Evolutionary conservation across 2,329 filamentous ascomycete genomes (phyloP).

Genomic region (Chaetomium strumarium): DNA sequence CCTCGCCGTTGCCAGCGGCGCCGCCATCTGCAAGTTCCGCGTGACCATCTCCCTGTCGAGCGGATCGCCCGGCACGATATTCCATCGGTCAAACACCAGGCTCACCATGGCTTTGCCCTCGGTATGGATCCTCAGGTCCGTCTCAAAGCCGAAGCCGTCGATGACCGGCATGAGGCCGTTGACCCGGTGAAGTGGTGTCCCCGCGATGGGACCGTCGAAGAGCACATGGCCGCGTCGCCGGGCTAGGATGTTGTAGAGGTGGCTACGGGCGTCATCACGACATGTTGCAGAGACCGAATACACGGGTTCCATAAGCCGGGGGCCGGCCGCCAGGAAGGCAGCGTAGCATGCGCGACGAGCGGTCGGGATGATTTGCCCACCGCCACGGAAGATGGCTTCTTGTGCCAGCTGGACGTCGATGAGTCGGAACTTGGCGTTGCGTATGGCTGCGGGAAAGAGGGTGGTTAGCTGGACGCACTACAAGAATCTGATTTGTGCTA

Average conservation of each 20-base stretch:
- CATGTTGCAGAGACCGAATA: constrained; percentile 92
- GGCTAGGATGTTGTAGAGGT: constrained; percentile 86
- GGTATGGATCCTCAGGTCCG: constrained; percentile 91
- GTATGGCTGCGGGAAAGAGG: constrained; percentile 59
- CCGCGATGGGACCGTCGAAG: constrained; percentile 87
- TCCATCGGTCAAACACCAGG: constrained; percentile 94
- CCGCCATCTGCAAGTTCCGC: constrained; percentile 79
- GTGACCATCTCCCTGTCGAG: constrained; percentile 81
- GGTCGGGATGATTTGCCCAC: constrained; percentile 95
- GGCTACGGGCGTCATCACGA: constrained; percentile 79
- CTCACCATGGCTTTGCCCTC: constrained; percentile 87
- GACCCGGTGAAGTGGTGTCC: constrained; percentile 88
- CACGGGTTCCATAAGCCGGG: constrained; percentile 92
- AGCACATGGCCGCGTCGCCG: constrained; percentile 87
- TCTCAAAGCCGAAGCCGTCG: constrained; percentile 97
- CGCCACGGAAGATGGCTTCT: constrained; percentile 90
- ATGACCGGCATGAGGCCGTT: constrained; percentile 91
- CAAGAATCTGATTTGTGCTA: neutral
- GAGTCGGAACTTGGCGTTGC: constrained; percentile 95
- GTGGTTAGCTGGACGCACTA: neutral
- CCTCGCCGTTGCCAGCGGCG: constrained; percentile 80
- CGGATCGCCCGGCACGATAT: constrained; percentile 90
- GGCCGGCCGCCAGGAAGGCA: constrained; percentile 94
- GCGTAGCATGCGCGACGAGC: constrained; percentile 89
- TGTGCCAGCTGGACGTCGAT: constrained; percentile 82